These are phyloP conservation scores for Hypsizygus marmoreus DNA, from an alignment of 768 basidiomycete species.

Conservation along the genomic window DNA sequence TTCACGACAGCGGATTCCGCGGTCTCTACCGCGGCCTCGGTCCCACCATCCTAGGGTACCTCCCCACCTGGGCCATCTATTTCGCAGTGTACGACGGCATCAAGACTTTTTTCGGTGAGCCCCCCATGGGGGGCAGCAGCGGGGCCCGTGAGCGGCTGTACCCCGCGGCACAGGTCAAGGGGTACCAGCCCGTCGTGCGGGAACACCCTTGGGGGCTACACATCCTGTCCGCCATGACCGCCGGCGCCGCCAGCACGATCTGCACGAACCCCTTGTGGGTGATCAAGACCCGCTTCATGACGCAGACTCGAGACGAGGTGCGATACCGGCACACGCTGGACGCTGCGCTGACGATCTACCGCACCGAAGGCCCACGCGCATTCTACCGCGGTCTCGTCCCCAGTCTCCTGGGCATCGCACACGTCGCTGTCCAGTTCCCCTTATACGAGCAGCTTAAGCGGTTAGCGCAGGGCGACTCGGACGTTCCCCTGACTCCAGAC, in stretches of 20 bases:
- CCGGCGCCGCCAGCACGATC: slow-evolving; percentile 90
- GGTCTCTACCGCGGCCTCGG: slow-evolving; percentile 97
- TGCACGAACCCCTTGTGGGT: slow-evolving; percentile 98
- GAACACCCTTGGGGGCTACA: slow-evolving; percentile 88
- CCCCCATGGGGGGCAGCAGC: slow-evolving; percentile 43
- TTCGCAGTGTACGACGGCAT: slow-evolving; percentile 97
- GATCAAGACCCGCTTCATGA: slow-evolving; percentile 99
- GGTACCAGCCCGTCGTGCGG: slow-evolving; percentile 77
- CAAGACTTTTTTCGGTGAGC: slow-evolving; percentile 79
- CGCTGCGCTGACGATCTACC: slow-evolving; percentile 88
- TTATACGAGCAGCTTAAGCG: slow-evolving; percentile 92
- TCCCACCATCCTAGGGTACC: slow-evolving; percentile 93
- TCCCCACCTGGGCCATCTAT: slow-evolving; percentile 99
- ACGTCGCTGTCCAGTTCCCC: slow-evolving; percentile 98
- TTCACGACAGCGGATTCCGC: slow-evolving; percentile 72
- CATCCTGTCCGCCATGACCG: slow-evolving; percentile 93
- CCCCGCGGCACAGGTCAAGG: slow-evolving; percentile 83
- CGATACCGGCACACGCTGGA: slow-evolving; percentile 90
- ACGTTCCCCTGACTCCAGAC: slow-evolving; percentile 52
- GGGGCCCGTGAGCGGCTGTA: slow-evolving; percentile 54
- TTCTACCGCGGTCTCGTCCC: slow-evolving; percentile 96
- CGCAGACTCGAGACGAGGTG: slow-evolving; percentile 76
- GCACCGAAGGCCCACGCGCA: slow-evolving; percentile 79
- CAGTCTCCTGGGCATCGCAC: slow-evolving; percentile 88
- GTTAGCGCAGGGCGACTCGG: slow-evolving; percentile 58